Evolutionary conservation across 768 basidiomycete species (phyloP), one percentile per base, ranked within the genome.

Genomic region (Leccinum ochraceum): DNA sequence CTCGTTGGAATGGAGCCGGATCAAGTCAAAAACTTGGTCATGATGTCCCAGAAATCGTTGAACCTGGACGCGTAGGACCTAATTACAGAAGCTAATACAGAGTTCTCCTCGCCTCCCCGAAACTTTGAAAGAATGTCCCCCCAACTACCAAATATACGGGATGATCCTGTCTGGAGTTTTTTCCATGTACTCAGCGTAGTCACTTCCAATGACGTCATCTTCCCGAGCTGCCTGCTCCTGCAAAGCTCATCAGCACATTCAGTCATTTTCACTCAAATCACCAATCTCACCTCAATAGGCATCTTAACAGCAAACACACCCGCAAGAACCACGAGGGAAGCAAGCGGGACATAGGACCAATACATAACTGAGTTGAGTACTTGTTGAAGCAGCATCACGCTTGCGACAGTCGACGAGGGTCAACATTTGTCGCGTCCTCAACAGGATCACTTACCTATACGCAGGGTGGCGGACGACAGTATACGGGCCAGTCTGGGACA

Each of bases 21-120:
- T 53, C 76, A 79, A n/a, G 68, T 85, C 39, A 77, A 71, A 64
- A 60, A 54, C 24, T 54, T 79, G 42, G 79, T 82, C 37, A 64
- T 79, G 39, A 69, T 69, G 54, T 76, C 78, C 14, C 75, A 70
- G 24, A 59, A 42, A 48, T 67, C 63, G 14, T 50, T 74, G 59
- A 56, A 63, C 32, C 58, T 74, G 5, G 57, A 60, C 24, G 49
- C 42, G 9, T 59, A 72, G 50, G 24, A 60, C 24, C 4, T 57
- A 50, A 16, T 46, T 66, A 72, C 60, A 59, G 54, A 44, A 58
- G 6, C 16, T 34, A 16, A 37, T 22, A 39, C 10, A 48, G 20
- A 57, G 22, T 42, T 52, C 51, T 8, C 20, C 52, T 22, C 39
- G 14, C 44, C 57, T 37, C 44, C 24, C 6, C 20, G 24, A 52